phyloP scores from a whole-genome alignment of 192 early-diverging fungal genomes.

The Powellomyces hirtus region DNA sequence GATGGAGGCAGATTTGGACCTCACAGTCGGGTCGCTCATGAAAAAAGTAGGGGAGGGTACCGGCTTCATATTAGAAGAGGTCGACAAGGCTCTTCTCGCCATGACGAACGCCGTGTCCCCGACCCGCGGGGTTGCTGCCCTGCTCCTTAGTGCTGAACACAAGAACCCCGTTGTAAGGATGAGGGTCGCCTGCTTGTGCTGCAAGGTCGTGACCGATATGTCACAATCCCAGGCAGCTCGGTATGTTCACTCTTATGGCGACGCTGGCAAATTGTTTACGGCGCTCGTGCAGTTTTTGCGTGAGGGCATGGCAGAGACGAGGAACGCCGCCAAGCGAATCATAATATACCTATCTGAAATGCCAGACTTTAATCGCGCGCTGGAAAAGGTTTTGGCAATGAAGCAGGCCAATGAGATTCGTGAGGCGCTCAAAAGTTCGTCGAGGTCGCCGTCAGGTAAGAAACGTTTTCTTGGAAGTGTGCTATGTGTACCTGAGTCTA shows the following conservation, averaged over 20 bases:
- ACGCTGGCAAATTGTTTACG: conserved; percentile 24
- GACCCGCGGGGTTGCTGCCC: conserved; percentile 14
- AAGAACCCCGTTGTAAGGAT: conserved; percentile 29
- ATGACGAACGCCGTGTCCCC: conserved; percentile 15
- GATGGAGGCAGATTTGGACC: conserved; percentile 33
- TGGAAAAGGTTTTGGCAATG: conserved; percentile 23
- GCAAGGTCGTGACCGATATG: conserved; percentile 7
- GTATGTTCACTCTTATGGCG: conserved; percentile 20
- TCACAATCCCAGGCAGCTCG: conserved; percentile 15
- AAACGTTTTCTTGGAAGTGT: background rate
- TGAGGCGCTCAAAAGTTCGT: conserved; percentile 22
- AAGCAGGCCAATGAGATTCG: conserved; percentile 25
- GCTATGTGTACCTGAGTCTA: background rate
- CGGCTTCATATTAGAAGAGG: conserved; percentile 32
- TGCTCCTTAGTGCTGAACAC: conserved; percentile 26
- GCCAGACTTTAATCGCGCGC: conserved; percentile 24
- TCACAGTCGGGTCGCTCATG: conserved; percentile 25
- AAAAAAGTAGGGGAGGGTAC: conserved; percentile 37
- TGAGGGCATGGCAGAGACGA: conserved; percentile 29
- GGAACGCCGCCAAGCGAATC: conserved; percentile 27
- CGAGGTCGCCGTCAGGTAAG: background rate
- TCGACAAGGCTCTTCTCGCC: conserved; percentile 20
- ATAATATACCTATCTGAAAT: conserved; percentile 11
- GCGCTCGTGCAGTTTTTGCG: conserved; percentile 27
- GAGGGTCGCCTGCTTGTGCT: conserved; percentile 21